Evolutionary conservation across 371 early-diverging fungal species (phyloP), one percentile per base, ranked within the genome.

Genomic region (Batkoa obscura): DNA sequence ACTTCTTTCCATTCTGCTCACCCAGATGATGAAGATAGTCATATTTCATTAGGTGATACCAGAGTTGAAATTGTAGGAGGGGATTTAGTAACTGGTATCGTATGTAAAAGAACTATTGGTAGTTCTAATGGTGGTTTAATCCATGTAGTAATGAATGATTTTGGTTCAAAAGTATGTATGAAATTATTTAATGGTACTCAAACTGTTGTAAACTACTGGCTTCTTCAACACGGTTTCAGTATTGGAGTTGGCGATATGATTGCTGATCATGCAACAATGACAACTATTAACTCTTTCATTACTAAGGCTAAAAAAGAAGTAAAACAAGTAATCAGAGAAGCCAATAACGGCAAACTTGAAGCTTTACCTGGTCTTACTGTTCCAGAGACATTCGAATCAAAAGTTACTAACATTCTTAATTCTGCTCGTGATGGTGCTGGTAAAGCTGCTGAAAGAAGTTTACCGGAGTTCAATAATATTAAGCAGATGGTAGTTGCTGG

Each of bases 171-270:
- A 63, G 78, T 75, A n/a, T 83, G 93, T 31, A 91, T 84, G 62
- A 68, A 73, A 43, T 98, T 99, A 73, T 85, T 99, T 68, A 89
- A 96, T 65, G 88, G 90, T 59, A 78, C 86, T 50, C 99, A 99
- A 66, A 81, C 82, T 35, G 83, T 99, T 5, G 88, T 99, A 47
- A 98, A 95, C 72, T 83, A 89, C 69, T 99, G 95, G 94, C 69
- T 99, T 41, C 64, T 88, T 59, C 90, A 89, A 62, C 79, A 92
- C 59, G 85, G 93, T 3, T 99, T 99, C 65, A 91, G 94, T 67
- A 90, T 99, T 50, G 99, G 99, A 66, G 98, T 99, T 63, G 99
- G 99, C 60, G 99, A 99, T 67, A 94, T 98, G 1, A 86, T 99
- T 66, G 94, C 98, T 30, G 95, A 95, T 69, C 69, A 72, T 31